These are phyloP conservation scores for Penstemon davidsonii DNA, from an alignment of 257 asterid species.

Conservation along the genomic window DNA sequence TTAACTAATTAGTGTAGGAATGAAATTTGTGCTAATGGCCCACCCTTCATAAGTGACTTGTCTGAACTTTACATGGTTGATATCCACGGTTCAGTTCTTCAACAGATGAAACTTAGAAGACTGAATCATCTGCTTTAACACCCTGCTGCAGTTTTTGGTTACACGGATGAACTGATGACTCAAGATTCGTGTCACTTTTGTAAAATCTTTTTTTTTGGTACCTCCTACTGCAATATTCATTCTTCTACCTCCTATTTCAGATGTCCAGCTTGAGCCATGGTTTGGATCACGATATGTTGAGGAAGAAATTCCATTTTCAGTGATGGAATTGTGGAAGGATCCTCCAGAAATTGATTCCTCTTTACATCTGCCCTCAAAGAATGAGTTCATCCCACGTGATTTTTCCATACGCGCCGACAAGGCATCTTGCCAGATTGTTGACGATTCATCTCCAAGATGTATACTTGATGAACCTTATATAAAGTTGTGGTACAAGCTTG, in stretches of 20 bases:
- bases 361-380: slow-evolving; percentile 77
- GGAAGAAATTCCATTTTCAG: slow-evolving; percentile 75
- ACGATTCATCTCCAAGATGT: slow-evolving; percentile 65
- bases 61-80: slow-evolving; percentile 7
- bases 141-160: neutral
- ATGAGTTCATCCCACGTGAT: slow-evolving; percentile 86
- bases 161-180: slow-evolving; percentile 17
- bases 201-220: neutral
- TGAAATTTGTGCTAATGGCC: slow-evolving; percentile 8
- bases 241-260: slow-evolving; percentile 43
- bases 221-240: slow-evolving; percentile 9
- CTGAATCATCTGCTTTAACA: too few relatives aligned
- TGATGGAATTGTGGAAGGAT: slow-evolving; percentile 76
- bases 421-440: slow-evolving; percentile 32
- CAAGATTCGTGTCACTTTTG: neutral
- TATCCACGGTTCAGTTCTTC: slow-evolving; percentile 16
- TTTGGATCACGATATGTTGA: slow-evolving; percentile 82
- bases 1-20: slow-evolving; percentile 13
- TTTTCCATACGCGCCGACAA: slow-evolving; percentile 69
- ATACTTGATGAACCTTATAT: slow-evolving; percentile 74
- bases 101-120: neutral
- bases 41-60: slow-evolving; percentile 7
- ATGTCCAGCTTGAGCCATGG: slow-evolving; percentile 89
- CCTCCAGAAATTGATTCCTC: slow-evolving; percentile 67
- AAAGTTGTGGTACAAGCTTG: slow-evolving; percentile 95